Percentiles rank a stretch among this genome's conserved stretches.
These are phyloP conservation scores for Sclerotinia spermophila DNA, from an alignment of 2,329 filamentous ascomycete species.

Conservation along the genomic window DNA sequence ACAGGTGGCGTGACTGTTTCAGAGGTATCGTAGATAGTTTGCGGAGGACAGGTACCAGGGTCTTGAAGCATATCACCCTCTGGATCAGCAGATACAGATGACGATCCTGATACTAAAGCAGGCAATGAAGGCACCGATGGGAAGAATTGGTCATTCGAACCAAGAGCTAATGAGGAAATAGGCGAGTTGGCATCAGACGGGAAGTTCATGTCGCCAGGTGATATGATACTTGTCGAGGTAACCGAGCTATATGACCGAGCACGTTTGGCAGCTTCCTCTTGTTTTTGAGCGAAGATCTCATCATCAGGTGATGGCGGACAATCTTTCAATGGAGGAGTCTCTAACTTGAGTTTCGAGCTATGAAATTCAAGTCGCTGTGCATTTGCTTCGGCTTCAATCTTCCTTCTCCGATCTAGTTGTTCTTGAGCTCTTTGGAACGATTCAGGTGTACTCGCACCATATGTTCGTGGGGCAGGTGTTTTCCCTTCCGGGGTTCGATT, in stretches of 20 bases:
- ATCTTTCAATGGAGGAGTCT: conserved; percentile 21
- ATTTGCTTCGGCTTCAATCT: conserved; percentile 39
- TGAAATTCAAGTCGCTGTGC: conserved; percentile 33
- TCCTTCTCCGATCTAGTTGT: conserved; percentile 34
- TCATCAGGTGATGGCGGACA: conserved; percentile 49
- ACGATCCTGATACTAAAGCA: conserved; percentile 59
- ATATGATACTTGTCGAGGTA: conserved; percentile 42
- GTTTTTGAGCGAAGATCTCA: conserved; percentile 36
- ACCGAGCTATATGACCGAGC: conserved; percentile 35
- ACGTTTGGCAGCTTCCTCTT: conserved; percentile 27
- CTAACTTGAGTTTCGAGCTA: conserved; percentile 3
- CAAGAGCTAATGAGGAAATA: conserved; percentile 47
- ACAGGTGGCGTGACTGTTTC: conserved; percentile 33
- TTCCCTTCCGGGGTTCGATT: conserved; percentile 43
- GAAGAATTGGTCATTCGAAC: conserved; percentile 42
- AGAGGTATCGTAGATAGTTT: conserved; percentile 28
- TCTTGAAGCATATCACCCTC: conserved; percentile 57
- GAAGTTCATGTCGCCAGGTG: conserved; percentile 28
- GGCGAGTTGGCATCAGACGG: conserved; percentile 29
- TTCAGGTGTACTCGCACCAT: conserved; percentile 42
- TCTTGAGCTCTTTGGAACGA: conserved; percentile 41
- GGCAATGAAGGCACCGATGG: conserved; percentile 63
- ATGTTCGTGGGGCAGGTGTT: conserved; percentile 38
- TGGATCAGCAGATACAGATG: conserved; percentile 59
- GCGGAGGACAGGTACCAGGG: conserved; percentile 47